phyloP scores from a whole-genome alignment of 164 flowering plant species.

The Annona squamosa region DNA sequence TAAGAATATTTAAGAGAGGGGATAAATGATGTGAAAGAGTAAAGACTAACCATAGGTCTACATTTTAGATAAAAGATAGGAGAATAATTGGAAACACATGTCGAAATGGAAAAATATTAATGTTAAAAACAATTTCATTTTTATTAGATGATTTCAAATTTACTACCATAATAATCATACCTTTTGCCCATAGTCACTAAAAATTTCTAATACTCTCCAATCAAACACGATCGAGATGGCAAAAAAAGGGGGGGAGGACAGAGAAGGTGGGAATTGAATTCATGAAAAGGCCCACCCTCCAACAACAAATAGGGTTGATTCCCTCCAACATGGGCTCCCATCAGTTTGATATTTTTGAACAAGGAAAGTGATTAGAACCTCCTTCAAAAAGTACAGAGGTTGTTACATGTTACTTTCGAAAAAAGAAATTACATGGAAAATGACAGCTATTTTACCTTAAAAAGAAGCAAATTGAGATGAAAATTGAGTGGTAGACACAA shows the following conservation, averaged over 20 bases:
- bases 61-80: too few relatives aligned
- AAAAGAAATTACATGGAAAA: background rate
- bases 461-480: background rate
- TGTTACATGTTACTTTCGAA: background rate
- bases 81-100: too few relatives aligned
- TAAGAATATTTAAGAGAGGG: too few relatives aligned
- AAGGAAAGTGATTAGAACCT: background rate
- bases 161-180: too few relatives aligned
- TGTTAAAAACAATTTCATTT: too few relatives aligned
- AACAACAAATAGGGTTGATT: background rate
- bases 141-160: too few relatives aligned
- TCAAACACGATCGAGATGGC: too few relatives aligned
- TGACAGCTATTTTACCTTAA: background rate
- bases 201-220: too few relatives aligned
- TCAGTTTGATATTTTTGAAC: background rate
- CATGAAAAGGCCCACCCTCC: background rate
- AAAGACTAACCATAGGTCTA: too few relatives aligned
- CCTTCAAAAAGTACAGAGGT: background rate
- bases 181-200: too few relatives aligned
- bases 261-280: background rate
- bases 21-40: too few relatives aligned
- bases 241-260: background rate
- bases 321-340: background rate
- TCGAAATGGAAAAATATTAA: too few relatives aligned
- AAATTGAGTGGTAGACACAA: conserved; percentile 9